Conservation (phyloP, 1,284 basidiomycete species). For the Lentinus polychrous region DNA sequence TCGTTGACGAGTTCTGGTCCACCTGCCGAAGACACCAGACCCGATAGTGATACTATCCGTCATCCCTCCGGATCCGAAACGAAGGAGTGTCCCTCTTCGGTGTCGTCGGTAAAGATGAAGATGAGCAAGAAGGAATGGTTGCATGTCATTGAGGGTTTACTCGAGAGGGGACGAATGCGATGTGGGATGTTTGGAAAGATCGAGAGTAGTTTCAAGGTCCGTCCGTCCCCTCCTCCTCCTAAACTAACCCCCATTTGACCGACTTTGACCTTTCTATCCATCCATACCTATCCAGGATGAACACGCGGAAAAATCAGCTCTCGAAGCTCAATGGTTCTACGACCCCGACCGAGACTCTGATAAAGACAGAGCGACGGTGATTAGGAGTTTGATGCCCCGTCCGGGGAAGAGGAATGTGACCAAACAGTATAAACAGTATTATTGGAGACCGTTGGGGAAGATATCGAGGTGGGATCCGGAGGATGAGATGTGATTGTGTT, state of each 20-base stretch:
- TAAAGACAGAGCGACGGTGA: conserved; percentile 55
- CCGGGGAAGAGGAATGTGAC: conserved; percentile 65
- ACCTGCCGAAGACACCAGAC: no score
- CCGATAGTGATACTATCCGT: no score
- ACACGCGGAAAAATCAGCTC: conserved; percentile 37
- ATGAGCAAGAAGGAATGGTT: conserved; percentile 38
- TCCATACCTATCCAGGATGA: not conserved
- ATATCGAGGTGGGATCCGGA: conserved; percentile 27
- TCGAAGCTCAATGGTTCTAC: conserved; percentile 73
- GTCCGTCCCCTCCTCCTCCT: conserved; percentile 15
- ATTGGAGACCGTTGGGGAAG: conserved; percentile 51
- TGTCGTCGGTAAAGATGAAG: conserved; percentile 3
- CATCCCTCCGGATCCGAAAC: no score
- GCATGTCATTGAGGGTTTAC: conserved; percentile 38
- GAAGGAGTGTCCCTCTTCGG: no score
- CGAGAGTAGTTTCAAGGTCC: conserved; percentile 52
- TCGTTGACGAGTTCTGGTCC: conserved; percentile 5
- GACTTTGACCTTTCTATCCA: not conserved
- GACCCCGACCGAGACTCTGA: conserved; percentile 65
- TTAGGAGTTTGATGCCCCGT: conserved; percentile 66
- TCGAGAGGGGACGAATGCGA: conserved; percentile 41
- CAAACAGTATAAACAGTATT: conserved; percentile 78
- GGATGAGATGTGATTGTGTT: conserved; percentile 20
- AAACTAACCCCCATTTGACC: not conserved
- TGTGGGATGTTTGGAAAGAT: conserved; percentile 67